phyloP scores from a whole-genome alignment of 371 early-diverging fungal species.

The Apophysomyces sp. region DNA sequence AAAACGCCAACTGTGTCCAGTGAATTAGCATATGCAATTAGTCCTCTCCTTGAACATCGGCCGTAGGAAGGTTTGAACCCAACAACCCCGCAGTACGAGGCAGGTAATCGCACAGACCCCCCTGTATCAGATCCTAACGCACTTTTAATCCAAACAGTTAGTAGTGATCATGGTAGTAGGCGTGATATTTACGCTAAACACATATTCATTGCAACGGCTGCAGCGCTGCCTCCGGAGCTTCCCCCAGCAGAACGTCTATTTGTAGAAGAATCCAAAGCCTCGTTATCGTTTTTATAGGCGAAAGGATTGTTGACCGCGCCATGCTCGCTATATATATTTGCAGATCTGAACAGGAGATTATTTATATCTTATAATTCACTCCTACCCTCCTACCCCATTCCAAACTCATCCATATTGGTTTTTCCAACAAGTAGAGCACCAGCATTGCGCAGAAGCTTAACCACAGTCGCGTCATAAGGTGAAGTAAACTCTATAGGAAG shows the following conservation, averaged over 20 bases:
- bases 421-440: constrained; percentile 84
- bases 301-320: constrained; percentile 58
- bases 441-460: constrained; percentile 54
- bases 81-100: constrained; percentile 90
- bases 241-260: constrained; percentile 76
- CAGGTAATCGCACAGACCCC: constrained; percentile 92
- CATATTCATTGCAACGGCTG: constrained; percentile 82
- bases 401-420: constrained; percentile 96
- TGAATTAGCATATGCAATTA: constrained; percentile 86
- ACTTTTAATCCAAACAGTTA: constrained; percentile 27
- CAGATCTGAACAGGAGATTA: constrained; percentile 31
- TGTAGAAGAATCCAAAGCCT: constrained; percentile 1
- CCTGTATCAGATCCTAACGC: constrained; percentile 94
- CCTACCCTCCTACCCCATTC: constrained; percentile 98
- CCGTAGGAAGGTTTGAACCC: constrained; percentile 96
- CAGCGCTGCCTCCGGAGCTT: constrained; percentile 93
- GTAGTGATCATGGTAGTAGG: neutral
- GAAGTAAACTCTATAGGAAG: constrained; percentile 58
- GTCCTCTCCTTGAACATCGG: constrained; percentile 81
- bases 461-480: constrained; percentile 81
- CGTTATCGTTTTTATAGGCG: constrained; percentile 7
- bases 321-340: constrained; percentile 50
- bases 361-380: too few relatives aligned
- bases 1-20: constrained; percentile 90
- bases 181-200: constrained; percentile 78